A percentile compares a stretch with the other conserved stretches of the same genome.
phyloP scores from a whole-genome alignment of 202 grass and related monocot genomes.

The Tripidium arundinaceum region DNA sequence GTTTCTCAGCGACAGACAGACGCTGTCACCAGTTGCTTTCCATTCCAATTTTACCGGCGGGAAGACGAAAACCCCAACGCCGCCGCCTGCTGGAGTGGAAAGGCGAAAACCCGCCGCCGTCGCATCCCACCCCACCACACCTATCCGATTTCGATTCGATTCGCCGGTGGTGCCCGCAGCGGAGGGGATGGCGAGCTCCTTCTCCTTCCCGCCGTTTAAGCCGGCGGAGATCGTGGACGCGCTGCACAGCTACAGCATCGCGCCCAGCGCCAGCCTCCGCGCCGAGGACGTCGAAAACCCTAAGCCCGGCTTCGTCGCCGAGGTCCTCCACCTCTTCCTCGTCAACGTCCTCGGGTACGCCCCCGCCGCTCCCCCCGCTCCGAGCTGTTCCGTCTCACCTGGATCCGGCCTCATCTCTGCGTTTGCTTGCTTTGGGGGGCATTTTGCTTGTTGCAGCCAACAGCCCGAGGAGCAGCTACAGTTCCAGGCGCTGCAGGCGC shows the following conservation, averaged over 20 bases:
- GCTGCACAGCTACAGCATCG: conserved; percentile 40
- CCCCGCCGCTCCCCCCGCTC: too few relatives aligned
- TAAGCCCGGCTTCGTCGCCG: conserved; percentile 42
- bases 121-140: too few relatives aligned
- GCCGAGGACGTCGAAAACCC: conserved; percentile 53
- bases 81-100: too few relatives aligned
- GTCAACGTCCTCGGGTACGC: conserved; percentile 26
- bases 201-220: conserved; percentile 53
- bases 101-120: too few relatives aligned
- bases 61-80: too few relatives aligned
- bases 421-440: background rate
- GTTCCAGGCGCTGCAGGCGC: conserved; percentile 36
- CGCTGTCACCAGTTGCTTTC: too few relatives aligned
- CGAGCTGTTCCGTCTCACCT: background rate
- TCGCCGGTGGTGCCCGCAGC: background rate
- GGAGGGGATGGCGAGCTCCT: conserved; percentile 35
- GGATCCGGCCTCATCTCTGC: background rate
- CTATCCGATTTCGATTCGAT: background rate
- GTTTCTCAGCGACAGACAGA: too few relatives aligned
- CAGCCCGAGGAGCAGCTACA: conserved; percentile 49
- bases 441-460: conserved; percentile 23
- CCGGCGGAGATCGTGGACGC: conserved; percentile 38
- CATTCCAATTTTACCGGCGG: too few relatives aligned
- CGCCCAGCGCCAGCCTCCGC: conserved; percentile 18
- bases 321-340: conserved; percentile 50